phyloP scores from a whole-genome alignment of 495 filamentous ascomycete genomes.

The Hypoxylon cercidicola region DNA sequence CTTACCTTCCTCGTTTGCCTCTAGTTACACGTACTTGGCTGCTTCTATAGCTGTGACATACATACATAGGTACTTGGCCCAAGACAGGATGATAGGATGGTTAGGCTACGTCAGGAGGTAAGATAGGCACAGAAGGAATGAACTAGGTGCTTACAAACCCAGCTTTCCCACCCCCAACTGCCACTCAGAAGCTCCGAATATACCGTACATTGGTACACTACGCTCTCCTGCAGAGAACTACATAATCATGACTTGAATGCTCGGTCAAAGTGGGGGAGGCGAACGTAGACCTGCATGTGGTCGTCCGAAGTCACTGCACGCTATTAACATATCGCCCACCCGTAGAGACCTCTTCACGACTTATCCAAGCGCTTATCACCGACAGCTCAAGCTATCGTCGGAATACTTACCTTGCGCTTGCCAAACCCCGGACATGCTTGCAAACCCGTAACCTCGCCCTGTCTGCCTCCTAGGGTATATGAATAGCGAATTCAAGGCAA shows the following conservation, averaged over 20 bases:
- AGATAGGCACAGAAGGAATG: background rate
- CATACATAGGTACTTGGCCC: background rate
- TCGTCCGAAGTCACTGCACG: background rate
- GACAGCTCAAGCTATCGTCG: too few relatives aligned
- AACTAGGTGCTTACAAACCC: too few relatives aligned
- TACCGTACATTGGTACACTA: background rate
- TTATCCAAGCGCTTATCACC: too few relatives aligned
- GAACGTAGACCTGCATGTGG: background rate
- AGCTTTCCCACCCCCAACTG: background rate
- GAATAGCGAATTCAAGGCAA: background rate
- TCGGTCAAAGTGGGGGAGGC: conserved; percentile 6
- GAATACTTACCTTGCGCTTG: too few relatives aligned
- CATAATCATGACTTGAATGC: background rate
- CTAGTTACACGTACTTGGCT: background rate
- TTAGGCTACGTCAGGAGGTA: background rate
- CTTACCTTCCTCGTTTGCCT: too few relatives aligned
- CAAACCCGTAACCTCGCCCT: background rate
- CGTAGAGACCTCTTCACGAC: background rate
- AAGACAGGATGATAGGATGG: too few relatives aligned
- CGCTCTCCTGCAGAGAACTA: background rate
- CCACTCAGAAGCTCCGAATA: background rate
- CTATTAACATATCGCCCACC: background rate
- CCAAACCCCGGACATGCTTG: background rate
- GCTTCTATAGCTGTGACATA: background rate
- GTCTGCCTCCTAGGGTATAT: background rate